phyloP scores from a whole-genome alignment of 495 filamentous ascomycete genomes.

The Hypoxylon subgilvum region DNA sequence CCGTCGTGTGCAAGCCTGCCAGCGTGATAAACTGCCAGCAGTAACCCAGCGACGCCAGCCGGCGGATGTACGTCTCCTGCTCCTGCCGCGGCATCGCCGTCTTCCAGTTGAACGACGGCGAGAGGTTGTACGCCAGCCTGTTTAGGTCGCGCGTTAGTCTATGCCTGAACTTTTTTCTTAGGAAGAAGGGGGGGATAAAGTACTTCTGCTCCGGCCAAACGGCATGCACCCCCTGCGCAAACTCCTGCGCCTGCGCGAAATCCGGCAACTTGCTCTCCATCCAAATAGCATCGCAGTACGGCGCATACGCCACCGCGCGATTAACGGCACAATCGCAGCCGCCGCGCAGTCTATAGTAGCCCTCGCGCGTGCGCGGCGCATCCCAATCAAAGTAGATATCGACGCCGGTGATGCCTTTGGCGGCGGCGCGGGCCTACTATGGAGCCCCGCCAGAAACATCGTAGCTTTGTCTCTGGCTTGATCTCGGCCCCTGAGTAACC shows the following conservation, averaged over 20 bases:
- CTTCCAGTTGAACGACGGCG: constrained; percentile 99
- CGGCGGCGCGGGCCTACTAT: constrained; percentile 77
- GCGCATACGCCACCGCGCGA: constrained; percentile 88
- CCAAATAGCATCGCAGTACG: constrained; percentile 95
- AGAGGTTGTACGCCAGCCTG: constrained; percentile 94
- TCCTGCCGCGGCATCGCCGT: constrained; percentile 90
- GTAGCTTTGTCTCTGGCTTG: too few species aligned
- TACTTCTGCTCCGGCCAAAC: constrained; percentile 97
- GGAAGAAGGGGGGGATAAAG: constrained; percentile 39
- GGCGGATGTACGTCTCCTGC: constrained; percentile 95
- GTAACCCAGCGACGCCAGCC: constrained; percentile 86
- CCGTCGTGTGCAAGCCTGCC: constrained; percentile 94
- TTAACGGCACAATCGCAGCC: constrained; percentile 92
- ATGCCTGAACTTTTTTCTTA: too few species aligned
- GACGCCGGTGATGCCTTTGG: constrained; percentile 74
- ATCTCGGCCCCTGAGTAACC: too few species aligned
- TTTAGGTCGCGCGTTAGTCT: constrained; percentile 18
- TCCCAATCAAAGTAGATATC: constrained; percentile 97
- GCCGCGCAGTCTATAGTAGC: constrained; percentile 89
- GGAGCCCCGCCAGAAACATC: too few species aligned
- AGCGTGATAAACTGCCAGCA: constrained; percentile 99
- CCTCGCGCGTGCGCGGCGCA: constrained; percentile 84
- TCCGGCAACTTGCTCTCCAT: constrained; percentile 99
- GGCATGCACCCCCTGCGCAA: constrained; percentile 90
- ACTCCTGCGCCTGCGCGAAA: constrained; percentile 89